Evolutionary conservation across 1,139 yeast genomes (phyloP).

Genomic region (Hansenula lynferdii): DNA sequence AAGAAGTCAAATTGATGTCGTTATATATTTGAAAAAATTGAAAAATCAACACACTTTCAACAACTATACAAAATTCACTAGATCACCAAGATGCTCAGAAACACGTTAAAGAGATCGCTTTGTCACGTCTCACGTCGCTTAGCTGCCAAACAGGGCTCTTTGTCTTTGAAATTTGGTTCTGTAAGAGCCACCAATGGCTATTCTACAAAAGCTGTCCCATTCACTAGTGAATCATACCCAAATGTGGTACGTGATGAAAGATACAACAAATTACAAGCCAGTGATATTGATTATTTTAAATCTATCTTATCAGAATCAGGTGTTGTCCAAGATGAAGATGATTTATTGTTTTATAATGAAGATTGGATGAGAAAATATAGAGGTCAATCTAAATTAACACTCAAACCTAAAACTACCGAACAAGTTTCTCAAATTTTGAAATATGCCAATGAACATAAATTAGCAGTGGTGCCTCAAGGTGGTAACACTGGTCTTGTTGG

Average conservation of each 20-base stretch:
- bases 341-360: constrained; percentile 71
- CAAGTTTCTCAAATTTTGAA: constrained; percentile 75
- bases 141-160: background rate
- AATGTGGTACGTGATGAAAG: constrained; percentile 41
- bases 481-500: constrained; percentile 98
- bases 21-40: background rate
- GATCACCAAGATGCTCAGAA: constrained; percentile 1
- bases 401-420: constrained; percentile 80
- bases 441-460: constrained; percentile 71
- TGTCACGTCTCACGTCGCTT: background rate
- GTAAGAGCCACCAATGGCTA: constrained; percentile 13
- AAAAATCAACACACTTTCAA: too few relatives aligned
- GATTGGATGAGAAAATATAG: constrained; percentile 97
- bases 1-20: background rate
- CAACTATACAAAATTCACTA: background rate
- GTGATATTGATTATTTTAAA: constrained; percentile 61
- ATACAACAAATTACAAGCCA: constrained; percentile 41
- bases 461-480: constrained; percentile 96
- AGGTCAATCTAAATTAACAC: constrained; percentile 78
- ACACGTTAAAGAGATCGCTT: background rate
- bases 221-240: constrained; percentile 63
- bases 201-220: constrained; percentile 41
- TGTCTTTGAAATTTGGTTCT: background rate
- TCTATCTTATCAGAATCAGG: constrained; percentile 47
- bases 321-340: constrained; percentile 49